Evolutionary conservation across 345 rosid genomes (phyloP), one percentile per base, ranked within the genome.

Genomic region (Erysimum cheiranthoides): DNA sequence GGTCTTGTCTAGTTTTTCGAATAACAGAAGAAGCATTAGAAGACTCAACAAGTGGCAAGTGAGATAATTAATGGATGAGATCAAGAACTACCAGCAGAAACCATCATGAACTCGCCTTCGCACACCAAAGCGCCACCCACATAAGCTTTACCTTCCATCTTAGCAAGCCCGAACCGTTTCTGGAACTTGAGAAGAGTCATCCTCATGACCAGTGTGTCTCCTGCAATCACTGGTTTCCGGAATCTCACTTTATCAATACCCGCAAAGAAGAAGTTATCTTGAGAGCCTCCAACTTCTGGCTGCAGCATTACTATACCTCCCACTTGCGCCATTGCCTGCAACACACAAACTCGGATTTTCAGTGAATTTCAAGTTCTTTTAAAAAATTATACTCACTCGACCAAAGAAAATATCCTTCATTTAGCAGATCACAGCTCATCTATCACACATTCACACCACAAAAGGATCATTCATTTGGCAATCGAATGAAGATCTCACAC

Each of bases 321-420:
- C 47, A 90, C 93, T 83, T 90, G 98, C n/a, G 98, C 96, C 98
- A 94, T 82, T 70, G 97, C 97, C 96, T 94, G 62, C 21, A 82
- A 42, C 52, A 76, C 10, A 0, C 32, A 69, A 68, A 32, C 63
- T 50, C 46, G 0, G 17, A 17, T 28, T 4, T 28, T 49, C 50
- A 38, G 46, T 16, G 0, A 80, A 53, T 5, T 38, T 6, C 32
- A 52, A 30, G 50, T 61, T 11, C 31, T 51, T 35, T 4, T 40
- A 17, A n/a, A 0, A 8, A 1, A 28, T 39, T 6, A 21, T 14
- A 59, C 52, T 40, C 5, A 35, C 13, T 31, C 5, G 5, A 56
- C 49, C 31, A 12, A 11, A 30, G 25, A 35, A 39, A 38, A 6
- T 3, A 70, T 57, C 12, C 2, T 6, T 39, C 16, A 36, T 38